Percentiles rank a stretch among this genome's conserved stretches.
Conservation (phyloP, 176 grass and related monocot genomes). For the Olyra latifolia region DNA sequence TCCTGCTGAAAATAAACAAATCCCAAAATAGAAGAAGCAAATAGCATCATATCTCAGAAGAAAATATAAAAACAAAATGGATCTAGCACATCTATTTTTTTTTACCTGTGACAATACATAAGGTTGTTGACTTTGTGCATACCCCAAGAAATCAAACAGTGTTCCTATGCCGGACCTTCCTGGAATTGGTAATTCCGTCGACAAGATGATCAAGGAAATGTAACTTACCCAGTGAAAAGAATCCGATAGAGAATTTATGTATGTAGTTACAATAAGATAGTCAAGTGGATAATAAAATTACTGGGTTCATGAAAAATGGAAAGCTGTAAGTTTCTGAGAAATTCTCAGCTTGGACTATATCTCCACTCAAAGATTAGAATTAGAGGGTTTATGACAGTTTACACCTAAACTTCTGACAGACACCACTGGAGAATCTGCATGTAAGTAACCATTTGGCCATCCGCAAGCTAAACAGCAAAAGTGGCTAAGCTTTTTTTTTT, state of each 20-base stretch:
- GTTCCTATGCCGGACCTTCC: slow-evolving; percentile 78
- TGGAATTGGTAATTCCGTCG: neutral
- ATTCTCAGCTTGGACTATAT: neutral
- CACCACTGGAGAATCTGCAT: neutral
- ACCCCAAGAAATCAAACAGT: slow-evolving; percentile 78
- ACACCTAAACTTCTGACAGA: neutral
- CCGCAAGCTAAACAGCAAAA: neutral
- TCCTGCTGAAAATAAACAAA: slow-evolving; percentile 22
- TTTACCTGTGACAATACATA: slow-evolving; percentile 83
- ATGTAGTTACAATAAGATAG: neutral
- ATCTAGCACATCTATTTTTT: neutral
- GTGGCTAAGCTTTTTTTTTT: too few relatives aligned
- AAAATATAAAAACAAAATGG: neutral
- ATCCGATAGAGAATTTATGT: neutral
- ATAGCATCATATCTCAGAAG: neutral
- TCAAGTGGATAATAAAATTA: neutral
- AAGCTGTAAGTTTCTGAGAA: neutral
- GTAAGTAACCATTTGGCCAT: neutral
- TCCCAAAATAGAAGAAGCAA: neutral
- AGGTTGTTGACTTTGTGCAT: slow-evolving; percentile 53
- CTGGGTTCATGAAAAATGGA: neutral
- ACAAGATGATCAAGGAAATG: neutral
- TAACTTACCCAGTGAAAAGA: neutral
- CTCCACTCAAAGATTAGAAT: neutral
- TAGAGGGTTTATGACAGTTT: neutral